Evolutionary conservation across 495 filamentous ascomycete species (phyloP).

Genomic region (Penicillium paxilli): DNA sequence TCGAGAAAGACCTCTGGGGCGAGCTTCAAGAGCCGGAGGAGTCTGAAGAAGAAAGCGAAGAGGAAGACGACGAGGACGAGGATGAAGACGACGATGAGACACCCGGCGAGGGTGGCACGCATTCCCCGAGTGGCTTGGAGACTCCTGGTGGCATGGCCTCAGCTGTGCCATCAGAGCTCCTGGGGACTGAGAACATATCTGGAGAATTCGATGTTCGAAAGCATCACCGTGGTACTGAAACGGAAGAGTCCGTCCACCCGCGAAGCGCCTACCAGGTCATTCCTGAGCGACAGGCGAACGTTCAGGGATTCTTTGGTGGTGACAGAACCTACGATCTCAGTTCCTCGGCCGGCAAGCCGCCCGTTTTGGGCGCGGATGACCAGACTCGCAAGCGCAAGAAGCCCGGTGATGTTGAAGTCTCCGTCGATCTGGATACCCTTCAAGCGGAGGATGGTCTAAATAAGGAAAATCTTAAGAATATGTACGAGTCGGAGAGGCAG

Average conservation of each 20-base stretch:
- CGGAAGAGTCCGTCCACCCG: constrained; percentile 74
- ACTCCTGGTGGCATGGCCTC: constrained; percentile 81
- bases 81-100: constrained; percentile 71
- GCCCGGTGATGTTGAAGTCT: constrained; percentile 91
- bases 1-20: constrained; percentile 90
- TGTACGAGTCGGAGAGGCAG: constrained; percentile 76
- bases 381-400: constrained; percentile 85
- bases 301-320: constrained; percentile 93
- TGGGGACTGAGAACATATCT: constrained; percentile 68
- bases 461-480: constrained; percentile 63
- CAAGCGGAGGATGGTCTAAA: constrained; percentile 67
- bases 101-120: constrained; percentile 61
- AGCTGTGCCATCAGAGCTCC: constrained; percentile 74
- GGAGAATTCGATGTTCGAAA: constrained; percentile 94
- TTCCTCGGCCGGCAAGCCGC: constrained; percentile 49
- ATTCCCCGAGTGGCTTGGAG: constrained; percentile 76
- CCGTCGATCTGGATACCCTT: constrained; percentile 79
- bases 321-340: constrained; percentile 89
- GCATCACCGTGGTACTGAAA: constrained; percentile 80
- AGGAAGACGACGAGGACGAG: constrained; percentile 70
- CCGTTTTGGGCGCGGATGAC: constrained; percentile 80
- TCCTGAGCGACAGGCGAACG: constrained; percentile 77
- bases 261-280: constrained; percentile 85
- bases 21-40: constrained; percentile 85
- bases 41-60: constrained; percentile 75